Percentiles rank a stretch among this genome's conserved stretches.
phyloP scores from a whole-genome alignment of 108 stramenopile genomes.

The Discostella stelligeroides region DNA sequence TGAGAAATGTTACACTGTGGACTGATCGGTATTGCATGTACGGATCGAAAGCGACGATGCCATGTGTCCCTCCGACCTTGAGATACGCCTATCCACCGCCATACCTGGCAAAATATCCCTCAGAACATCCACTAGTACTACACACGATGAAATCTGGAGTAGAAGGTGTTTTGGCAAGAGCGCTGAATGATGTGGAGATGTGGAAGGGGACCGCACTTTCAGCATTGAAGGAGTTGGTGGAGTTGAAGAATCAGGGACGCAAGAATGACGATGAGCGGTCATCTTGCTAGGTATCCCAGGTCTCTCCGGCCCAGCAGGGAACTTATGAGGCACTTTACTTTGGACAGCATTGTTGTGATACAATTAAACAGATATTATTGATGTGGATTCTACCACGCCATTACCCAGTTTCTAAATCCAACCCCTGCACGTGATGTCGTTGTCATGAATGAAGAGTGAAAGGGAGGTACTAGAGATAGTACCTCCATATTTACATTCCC shows the following conservation, averaged over 20 bases:
- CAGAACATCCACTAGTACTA: slow-evolving; percentile 26
- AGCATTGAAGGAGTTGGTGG: slow-evolving; percentile 42
- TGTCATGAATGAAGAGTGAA: too few species aligned
- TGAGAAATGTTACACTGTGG: slow-evolving; percentile 83
- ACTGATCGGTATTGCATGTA: slow-evolving; percentile 70
- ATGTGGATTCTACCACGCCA: too few species aligned
- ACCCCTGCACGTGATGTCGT: too few species aligned
- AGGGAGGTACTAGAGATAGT: too few species aligned
- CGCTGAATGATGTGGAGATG: slow-evolving; percentile 32
- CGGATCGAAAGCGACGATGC: slow-evolving; percentile 66
- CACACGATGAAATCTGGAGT: slow-evolving; percentile 21
- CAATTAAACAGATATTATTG: too few species aligned
- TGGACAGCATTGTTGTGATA: too few species aligned
- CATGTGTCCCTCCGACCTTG: slow-evolving; percentile 44
- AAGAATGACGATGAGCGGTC: too few species aligned
- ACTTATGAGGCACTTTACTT: too few species aligned
- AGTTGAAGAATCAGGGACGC: not conserved
- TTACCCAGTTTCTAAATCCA: too few species aligned
- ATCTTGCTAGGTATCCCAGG: too few species aligned
- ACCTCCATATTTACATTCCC: too few species aligned
- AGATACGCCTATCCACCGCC: slow-evolving; percentile 15
- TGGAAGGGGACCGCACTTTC: slow-evolving; percentile 42
- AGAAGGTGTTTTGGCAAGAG: slow-evolving; percentile 23
- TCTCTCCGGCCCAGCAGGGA: too few species aligned
- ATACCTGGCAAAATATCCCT: not conserved